Evolutionary conservation across 116 monocot genomes (phyloP).

Genomic region (Iris pallida): DNA sequence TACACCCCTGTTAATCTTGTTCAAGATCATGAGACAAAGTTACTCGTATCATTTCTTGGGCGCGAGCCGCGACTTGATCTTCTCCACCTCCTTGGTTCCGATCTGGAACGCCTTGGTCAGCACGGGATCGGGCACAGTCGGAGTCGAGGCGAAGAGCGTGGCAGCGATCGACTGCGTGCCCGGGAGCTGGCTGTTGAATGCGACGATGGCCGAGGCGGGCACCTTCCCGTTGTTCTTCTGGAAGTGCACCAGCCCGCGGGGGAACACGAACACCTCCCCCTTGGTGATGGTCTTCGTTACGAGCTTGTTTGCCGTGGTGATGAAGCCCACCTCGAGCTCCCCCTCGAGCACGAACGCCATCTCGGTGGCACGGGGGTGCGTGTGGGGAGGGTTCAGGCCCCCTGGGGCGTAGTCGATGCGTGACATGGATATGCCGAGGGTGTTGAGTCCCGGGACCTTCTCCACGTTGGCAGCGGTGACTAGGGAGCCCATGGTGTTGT

Average conservation of each 20-base stretch:
- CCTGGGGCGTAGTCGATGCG: slow-evolving; percentile 30
- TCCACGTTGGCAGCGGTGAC: slow-evolving; percentile 10
- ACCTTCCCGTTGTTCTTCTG: slow-evolving; percentile 13
- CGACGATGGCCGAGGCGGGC: slow-evolving; percentile 4
- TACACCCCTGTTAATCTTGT: too few relatives aligned
- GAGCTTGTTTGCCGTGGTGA: slow-evolving; percentile 18
- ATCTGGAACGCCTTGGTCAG: slow-evolving; percentile 19
- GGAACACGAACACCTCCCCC: slow-evolving; percentile 17
- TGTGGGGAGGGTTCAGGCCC: slow-evolving; percentile 32
- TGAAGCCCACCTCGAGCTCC: slow-evolving; percentile 13
- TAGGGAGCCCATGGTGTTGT: slow-evolving; percentile 9
- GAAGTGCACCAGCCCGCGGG: slow-evolving; percentile 21
- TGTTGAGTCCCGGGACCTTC: slow-evolving; percentile 25
- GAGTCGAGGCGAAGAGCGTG: slow-evolving; percentile 8
- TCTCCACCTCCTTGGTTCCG: slow-evolving; percentile 16
- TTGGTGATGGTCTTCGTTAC: slow-evolving; percentile 1
- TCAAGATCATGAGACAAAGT: too few relatives aligned
- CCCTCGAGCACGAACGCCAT: slow-evolving; percentile 15
- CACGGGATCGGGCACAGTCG: slow-evolving; percentile 9
- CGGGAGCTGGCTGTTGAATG: slow-evolving; percentile 24
- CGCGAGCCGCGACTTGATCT: slow-evolving; percentile 9
- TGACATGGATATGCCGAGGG: slow-evolving; percentile 24
- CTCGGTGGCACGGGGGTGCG: slow-evolving; percentile 19
- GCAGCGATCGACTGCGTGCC: slow-evolving; percentile 6
- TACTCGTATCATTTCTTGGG: slow-evolving; percentile 7